phyloP scores from a whole-genome alignment of 768 basidiomycete species.

The Pluteus cervinus region DNA sequence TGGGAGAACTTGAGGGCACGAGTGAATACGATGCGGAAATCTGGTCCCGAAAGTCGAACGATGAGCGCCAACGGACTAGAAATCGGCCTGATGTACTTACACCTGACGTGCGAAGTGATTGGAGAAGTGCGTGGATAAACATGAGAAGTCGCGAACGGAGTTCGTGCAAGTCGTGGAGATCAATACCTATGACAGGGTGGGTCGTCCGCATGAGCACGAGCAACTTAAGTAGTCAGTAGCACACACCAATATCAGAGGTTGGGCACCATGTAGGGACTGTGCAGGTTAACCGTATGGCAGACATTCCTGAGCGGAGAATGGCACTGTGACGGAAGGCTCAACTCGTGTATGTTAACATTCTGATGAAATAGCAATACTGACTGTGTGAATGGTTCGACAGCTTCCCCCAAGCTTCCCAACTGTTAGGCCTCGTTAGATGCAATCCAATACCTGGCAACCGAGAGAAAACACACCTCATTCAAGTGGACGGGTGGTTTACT shows the following conservation, averaged over 20 bases:
- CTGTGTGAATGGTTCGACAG: conserved; percentile 60
- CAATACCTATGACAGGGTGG: conserved; percentile 38
- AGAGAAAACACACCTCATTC: conserved; percentile 29
- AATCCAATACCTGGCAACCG: conserved; percentile 2
- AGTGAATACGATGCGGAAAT: conserved; percentile 58
- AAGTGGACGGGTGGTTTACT: conserved; percentile 17
- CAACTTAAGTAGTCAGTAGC: conserved; percentile 2
- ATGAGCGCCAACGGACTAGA: conserved; percentile 1
- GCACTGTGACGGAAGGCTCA: conserved; percentile 30
- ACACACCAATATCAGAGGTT: conserved; percentile 52
- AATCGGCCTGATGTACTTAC: conserved; percentile 29
- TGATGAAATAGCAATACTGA: conserved; percentile 20
- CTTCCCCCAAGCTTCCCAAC: conserved; percentile 48
- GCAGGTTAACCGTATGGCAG: conserved; percentile 53
- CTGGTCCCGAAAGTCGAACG: conserved; percentile 25
- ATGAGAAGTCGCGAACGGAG: conserved; percentile 53
- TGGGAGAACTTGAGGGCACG: conserved; percentile 51
- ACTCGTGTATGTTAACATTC: background rate
- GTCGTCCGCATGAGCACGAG: background rate
- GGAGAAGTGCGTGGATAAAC: conserved; percentile 59
- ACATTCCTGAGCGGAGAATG: conserved; percentile 39
- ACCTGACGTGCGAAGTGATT: conserved; percentile 53
- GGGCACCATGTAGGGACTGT: conserved; percentile 63
- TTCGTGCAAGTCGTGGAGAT: conserved; percentile 66
- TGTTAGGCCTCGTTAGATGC: conserved; percentile 16